These are phyloP conservation scores for Blastobotrys muscicola DNA, from an alignment of 805 yeast species.

Conservation along the genomic window DNA sequence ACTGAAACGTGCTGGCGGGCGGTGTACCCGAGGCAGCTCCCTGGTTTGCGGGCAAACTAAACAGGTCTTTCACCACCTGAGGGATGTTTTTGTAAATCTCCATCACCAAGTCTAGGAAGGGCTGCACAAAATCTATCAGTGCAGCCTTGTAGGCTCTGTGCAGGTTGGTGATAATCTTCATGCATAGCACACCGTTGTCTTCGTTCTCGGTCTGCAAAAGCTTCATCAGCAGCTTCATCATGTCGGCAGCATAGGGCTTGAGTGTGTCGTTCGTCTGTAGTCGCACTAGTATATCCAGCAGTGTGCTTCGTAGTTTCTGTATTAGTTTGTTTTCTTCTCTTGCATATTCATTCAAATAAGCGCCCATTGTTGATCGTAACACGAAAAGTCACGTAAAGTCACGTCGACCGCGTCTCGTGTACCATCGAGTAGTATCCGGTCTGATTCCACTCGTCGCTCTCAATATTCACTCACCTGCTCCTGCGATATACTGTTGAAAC, in stretches of 20 bases:
- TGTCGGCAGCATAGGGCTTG: slow-evolving; percentile 54
- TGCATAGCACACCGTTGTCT: slow-evolving; percentile 85
- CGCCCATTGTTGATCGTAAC: neutral
- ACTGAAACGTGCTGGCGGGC: slow-evolving; percentile 23
- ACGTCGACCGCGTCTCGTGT: no score
- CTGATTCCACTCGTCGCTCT: no score
- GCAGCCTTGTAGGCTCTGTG: slow-evolving; percentile 74
- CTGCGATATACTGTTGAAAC: slow-evolving; percentile 52
- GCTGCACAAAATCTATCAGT: slow-evolving; percentile 61
- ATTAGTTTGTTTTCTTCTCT: neutral
- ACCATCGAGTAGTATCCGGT: neutral
- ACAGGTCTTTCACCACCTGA: slow-evolving; percentile 59
- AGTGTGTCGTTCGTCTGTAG: slow-evolving; percentile 75
- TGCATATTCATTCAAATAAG: neutral
- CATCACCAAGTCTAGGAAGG: slow-evolving; percentile 67
- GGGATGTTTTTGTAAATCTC: slow-evolving; percentile 75
- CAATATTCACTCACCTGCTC: slow-evolving; percentile 39
- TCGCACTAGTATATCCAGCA: slow-evolving; percentile 72
- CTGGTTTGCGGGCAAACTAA: slow-evolving; percentile 30
- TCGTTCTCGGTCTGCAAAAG: slow-evolving; percentile 76
- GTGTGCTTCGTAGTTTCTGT: slow-evolving; percentile 61
- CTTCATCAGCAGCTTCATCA: slow-evolving; percentile 50
- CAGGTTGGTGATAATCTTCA: slow-evolving; percentile 76
- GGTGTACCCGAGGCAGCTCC: slow-evolving; percentile 15
- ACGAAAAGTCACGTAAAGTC: no score